These are phyloP conservation scores for Calonectria naviculata DNA, from an alignment of 2,329 filamentous ascomycete genomes.

Conservation along the genomic window DNA sequence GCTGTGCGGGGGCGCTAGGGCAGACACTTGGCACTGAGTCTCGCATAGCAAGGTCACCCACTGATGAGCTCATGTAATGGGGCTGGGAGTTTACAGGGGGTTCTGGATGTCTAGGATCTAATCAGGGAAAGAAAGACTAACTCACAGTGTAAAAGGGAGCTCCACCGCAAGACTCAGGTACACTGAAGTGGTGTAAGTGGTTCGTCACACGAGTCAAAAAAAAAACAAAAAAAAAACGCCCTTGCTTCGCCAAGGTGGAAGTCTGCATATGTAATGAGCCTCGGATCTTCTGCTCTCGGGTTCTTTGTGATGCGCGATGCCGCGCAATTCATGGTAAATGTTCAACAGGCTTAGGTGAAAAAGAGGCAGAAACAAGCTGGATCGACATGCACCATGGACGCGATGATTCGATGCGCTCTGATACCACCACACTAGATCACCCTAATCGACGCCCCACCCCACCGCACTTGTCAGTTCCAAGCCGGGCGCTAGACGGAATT, in stretches of 20 bases:
- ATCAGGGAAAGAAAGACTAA: not conserved
- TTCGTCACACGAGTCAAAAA: not conserved
- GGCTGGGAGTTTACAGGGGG: constrained; percentile 13
- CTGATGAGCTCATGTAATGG: constrained; percentile 16
- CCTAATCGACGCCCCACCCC: constrained; percentile 17
- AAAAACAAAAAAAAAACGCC: not conserved
- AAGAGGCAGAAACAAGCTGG: constrained; percentile 8
- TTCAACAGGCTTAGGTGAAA: not conserved
- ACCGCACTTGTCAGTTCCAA: not conserved
- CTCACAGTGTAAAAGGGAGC: not conserved
- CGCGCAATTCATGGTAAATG: not conserved
- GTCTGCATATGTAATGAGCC: not conserved
- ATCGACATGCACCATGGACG: not conserved
- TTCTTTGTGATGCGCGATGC: not conserved
- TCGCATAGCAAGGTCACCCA: not conserved
- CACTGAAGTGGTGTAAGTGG: constrained; percentile 10
- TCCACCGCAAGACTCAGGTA: constrained; percentile 19
- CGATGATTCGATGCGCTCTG: constrained; percentile 6
- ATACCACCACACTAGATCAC: constrained; percentile 16
- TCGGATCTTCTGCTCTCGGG: not conserved
- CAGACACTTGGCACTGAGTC: not conserved
- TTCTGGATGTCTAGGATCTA: constrained; percentile 8
- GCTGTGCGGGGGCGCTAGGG: constrained; percentile 16
- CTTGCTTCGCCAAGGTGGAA: not conserved
- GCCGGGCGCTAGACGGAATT: constrained; percentile 19